Conservation (phyloP, 225 moss, liverwort and hornwort genomes). For the Ulota crispa region DNA sequence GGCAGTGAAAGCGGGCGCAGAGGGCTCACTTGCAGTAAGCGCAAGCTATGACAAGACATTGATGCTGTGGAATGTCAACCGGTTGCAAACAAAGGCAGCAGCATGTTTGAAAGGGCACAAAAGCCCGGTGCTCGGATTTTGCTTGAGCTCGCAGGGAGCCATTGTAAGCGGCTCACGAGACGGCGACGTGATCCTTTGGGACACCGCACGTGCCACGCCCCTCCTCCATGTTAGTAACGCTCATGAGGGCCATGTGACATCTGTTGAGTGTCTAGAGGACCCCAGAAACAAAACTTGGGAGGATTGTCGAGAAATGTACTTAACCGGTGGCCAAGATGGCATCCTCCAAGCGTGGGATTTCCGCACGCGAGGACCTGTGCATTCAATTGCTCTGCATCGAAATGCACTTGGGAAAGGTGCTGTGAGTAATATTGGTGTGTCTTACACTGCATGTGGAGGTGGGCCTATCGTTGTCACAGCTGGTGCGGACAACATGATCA, state of each 20-base stretch:
- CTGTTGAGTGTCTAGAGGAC: slow-evolving; percentile 65
- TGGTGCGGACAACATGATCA: slow-evolving; percentile 76
- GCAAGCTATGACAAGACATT: slow-evolving; percentile 93
- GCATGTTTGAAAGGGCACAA: slow-evolving; percentile 75
- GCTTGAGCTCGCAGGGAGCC: slow-evolving; percentile 61
- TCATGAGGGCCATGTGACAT: slow-evolving; percentile 89
- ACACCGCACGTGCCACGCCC: slow-evolving; percentile 65
- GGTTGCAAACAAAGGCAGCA: slow-evolving; percentile 44
- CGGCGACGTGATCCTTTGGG: slow-evolving; percentile 92
- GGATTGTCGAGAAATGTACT: slow-evolving; percentile 51
- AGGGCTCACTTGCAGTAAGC: slow-evolving; percentile 71
- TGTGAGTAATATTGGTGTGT: slow-evolving; percentile 53
- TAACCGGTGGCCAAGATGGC: slow-evolving; percentile 94
- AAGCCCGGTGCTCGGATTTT: slow-evolving; percentile 73
- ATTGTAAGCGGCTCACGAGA: slow-evolving; percentile 89
- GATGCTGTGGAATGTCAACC: slow-evolving; percentile 80
- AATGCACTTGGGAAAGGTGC: slow-evolving; percentile 58
- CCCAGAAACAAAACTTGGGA: slow-evolving; percentile 39
- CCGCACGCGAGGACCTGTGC: slow-evolving; percentile 59
- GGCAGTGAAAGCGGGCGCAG: slow-evolving; percentile 58
- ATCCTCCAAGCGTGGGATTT: slow-evolving; percentile 90
- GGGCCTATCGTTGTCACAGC: slow-evolving; percentile 74
- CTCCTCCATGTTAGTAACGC: slow-evolving; percentile 64
- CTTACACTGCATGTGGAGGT: slow-evolving; percentile 54
- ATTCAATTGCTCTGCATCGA: slow-evolving; percentile 56